Evolutionary conservation across 805 yeast species (phyloP).

Genomic region (Metschnikowia matae): DNA sequence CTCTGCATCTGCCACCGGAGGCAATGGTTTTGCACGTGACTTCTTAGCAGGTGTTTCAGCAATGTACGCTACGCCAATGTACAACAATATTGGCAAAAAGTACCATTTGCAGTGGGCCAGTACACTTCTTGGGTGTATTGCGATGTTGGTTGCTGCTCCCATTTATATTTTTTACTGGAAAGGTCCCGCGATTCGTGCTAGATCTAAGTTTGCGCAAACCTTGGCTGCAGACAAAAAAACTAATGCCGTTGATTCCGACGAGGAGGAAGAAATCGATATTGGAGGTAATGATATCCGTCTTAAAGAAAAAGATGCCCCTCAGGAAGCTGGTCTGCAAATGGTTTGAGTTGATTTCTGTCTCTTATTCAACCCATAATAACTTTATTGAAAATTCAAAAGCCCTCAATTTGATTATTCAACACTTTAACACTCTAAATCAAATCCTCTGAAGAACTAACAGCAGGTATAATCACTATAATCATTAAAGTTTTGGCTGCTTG

Average conservation of each 20-base stretch:
- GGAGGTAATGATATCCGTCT: neutral
- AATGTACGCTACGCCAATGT: conserved; percentile 37
- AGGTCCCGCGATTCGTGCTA: conserved; percentile 33
- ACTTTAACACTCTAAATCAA: too few species aligned
- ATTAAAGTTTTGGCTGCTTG: too few species aligned
- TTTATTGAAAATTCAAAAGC: neutral
- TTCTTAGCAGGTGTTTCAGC: conserved; percentile 38
- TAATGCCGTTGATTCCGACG: conserved; percentile 8
- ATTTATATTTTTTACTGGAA: conserved; percentile 38
- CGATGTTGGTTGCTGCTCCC: conserved; percentile 31
- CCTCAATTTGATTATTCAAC: too few species aligned
- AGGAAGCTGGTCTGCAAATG: neutral
- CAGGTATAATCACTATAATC: too few species aligned
- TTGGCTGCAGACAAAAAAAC: conserved; percentile 26
- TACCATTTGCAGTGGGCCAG: conserved; percentile 37
- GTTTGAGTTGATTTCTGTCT: neutral
- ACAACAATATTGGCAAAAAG: conserved; percentile 27
- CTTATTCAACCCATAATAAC: neutral
- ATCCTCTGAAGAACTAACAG: too few species aligned
- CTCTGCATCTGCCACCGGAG: conserved; percentile 43
- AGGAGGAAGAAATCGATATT: conserved; percentile 8
- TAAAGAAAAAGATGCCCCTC: neutral
- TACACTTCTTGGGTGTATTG: conserved; percentile 34
- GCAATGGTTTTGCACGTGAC: conserved; percentile 41
- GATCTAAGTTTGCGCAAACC: conserved; percentile 35